Evolutionary conservation across 768 basidiomycete genomes (phyloP), one percentile per base, ranked within the genome.

Genomic region (Psilocybe azurescens): DNA sequence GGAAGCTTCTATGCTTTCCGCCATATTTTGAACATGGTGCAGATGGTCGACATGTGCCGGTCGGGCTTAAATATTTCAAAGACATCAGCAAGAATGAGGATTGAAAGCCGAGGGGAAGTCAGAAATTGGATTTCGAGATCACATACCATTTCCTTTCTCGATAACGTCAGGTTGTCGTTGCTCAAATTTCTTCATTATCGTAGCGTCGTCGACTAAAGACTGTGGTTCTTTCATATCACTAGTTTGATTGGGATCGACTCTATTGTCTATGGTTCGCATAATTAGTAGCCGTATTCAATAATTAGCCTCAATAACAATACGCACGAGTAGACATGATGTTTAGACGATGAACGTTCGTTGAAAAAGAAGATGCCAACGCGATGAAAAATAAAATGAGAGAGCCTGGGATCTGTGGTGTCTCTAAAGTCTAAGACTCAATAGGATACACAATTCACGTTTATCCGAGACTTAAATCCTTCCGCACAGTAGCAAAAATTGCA

Each of bases 1-100:
- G n/a, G 51, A 52, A 32, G 30, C 16, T 32, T 52, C 39, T 52
- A 51, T 29, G n/a, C 51, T 59, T 29, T 59, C 58, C 6, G 50
- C 38, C 58, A 59, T 52, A 14, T 53, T 28, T 32, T 53, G 14
- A 5, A 30, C 1, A 18, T 30, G 39, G 6, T 50, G 30, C 3
- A 5, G 11, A 16, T 47, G 53, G 20, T 29, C 20, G 8, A 28
- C 24, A 18, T 57, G 47, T 13, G 41, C 11, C 6, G 41, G 41
- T 29, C 41, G 13, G 20, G 2, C 29, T 56, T 24, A 24, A 24
- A 24, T 24, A 24, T 24, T 24, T 24, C 24, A 24, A 24, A 24
- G 24, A 24, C 24, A 24, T 24, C 24, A 24, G 24, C 24, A 24
- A 24, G 24, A 24, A 24, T 24, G 24, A 39, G 2, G 38, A 39